Evolutionary conservation across 2,329 filamentous ascomycete species (phyloP).

Genomic region (Beauveria bassiana): DNA sequence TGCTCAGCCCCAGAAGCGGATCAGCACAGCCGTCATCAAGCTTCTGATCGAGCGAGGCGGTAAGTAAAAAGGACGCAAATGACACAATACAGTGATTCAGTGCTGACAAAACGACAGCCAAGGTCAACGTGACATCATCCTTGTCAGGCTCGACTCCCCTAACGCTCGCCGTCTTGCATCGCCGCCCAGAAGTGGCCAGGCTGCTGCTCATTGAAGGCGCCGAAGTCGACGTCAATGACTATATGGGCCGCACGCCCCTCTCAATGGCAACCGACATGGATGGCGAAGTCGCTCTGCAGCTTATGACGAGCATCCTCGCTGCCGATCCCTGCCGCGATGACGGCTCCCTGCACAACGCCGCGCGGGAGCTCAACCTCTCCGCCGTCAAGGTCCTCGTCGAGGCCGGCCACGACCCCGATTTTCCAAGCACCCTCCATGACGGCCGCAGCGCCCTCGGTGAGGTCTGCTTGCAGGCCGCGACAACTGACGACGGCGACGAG

Average conservation of each 20-base stretch:
- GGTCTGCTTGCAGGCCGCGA: slow-evolving; percentile 49
- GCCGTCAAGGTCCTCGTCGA: slow-evolving; percentile 50
- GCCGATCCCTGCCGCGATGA: slow-evolving; percentile 53
- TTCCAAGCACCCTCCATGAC: slow-evolving; percentile 53
- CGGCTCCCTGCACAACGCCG: slow-evolving; percentile 59
- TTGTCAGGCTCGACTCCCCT: slow-evolving; percentile 48
- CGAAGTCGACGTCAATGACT: slow-evolving; percentile 51
- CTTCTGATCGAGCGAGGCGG: slow-evolving; percentile 42
- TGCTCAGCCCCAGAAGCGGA: slow-evolving; percentile 53
- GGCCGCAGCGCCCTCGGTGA: slow-evolving; percentile 58
- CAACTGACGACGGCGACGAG: slow-evolving; percentile 29
- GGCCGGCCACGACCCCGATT: slow-evolving; percentile 55
- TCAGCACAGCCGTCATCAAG: slow-evolving; percentile 51
- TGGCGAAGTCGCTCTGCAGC: slow-evolving; percentile 43
- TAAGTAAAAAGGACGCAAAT: slow-evolving; percentile 18
- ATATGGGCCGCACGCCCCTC: slow-evolving; percentile 49
- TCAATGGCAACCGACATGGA: slow-evolving; percentile 51
- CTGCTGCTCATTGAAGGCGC: slow-evolving; percentile 49
- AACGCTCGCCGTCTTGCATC: slow-evolving; percentile 49
- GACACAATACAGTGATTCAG: slow-evolving; percentile 8
- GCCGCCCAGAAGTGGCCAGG: slow-evolving; percentile 49
- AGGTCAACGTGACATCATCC: slow-evolving; percentile 47
- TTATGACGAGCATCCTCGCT: slow-evolving; percentile 47
- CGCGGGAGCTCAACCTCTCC: slow-evolving; percentile 48
- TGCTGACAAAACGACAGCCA: slow-evolving; percentile 31